Base-by-base conservation (phyloP, 2,329 filamentous ascomycete species). In the Verticillium nonalfalfae region DNA sequence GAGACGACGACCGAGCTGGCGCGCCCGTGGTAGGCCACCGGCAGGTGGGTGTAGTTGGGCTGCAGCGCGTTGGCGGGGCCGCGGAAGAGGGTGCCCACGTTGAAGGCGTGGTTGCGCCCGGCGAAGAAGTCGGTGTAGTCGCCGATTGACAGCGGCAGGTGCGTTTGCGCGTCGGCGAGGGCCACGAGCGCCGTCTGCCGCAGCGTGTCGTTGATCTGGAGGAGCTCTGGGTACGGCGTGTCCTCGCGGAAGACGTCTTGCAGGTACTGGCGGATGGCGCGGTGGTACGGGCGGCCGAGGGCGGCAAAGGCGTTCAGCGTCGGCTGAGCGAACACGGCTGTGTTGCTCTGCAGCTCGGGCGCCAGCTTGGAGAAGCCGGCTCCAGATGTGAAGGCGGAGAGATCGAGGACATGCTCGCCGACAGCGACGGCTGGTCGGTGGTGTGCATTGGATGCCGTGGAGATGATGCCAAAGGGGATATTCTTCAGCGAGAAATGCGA, bases 51-150 rank as follows among this genome's bases (percentile, higher is more conserved):
- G 73, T 91, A 91, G 71, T 91, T 91, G 33, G 87, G 86, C 69
- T 91, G 86, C 26, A 91, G 77, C 1, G 88, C 88, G 67, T 90
- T 89, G n/a, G 82, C 79, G 1, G 85, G 80, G 0, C 87, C 88
- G 50, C 89, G 82, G 73, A 91, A 90, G 34, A 91, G 79, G 1
- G 84, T 79, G 7, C 87, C 88, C 33, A 87, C 79, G 66, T 65
- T 63, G 74, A 85, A 86, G 14, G 89, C 89, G 72, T 92, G 89
- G 69, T 90, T 87, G 64, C 85, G 72, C n/a, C 89, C 89, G 9
- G 86, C 89, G 68, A 89, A 92, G 76, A 92, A 91, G 71, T 92
- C 89, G 7, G 89, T 89, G 70, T 91, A 91, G 71, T 91, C 89
- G 45, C 88, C 87, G 68, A 91, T 90, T 59, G 82, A 79, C 81